Base-by-base conservation (phyloP, 1,284 basidiomycete species). In the Gomphus bonarii region DNA sequence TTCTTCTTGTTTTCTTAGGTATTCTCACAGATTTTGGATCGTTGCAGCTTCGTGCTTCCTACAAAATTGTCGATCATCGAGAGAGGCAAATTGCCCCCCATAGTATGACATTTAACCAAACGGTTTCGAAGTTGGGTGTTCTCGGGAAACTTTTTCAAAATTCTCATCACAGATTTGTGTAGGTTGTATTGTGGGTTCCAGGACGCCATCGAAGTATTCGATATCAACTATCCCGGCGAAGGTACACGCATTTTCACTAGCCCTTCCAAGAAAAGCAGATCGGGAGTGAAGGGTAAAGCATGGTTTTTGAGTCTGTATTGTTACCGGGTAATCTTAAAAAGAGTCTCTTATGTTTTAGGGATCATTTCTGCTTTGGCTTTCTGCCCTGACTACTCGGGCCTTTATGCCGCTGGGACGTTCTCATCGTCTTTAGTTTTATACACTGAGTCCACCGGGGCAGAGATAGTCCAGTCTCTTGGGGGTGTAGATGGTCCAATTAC, bases 141-240 rank as follows among this genome's bases (percentile, higher is more conserved):
- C 50, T 48, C 7, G 20, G 31, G 30, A 14, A 28, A 14, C 38
- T n/a, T 36, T 11, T 48, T 22, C 20, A 1, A 16, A 42, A 47
- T 5, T 28, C 7, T 14, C 10, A 18, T 28, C 10, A 14, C 44
- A 63, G 28, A 25, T 49, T 43, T 30, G 49, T 2, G 1, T 59
- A 94, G 91, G 61, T 69, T 95, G 3, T 95, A 94, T 67, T 94
- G 92, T 66, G 92, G 93, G 0, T 91, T 88, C 59, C 88, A 94
- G 69, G 82, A 87, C 61, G 87, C 91, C 0, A 88, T 97, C 56
- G 93, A 97, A 68, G 78, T 94, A 6, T 91, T 95, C 64, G 88
- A 95, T 64, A 70, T 95, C 10, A 73, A 76, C 18, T 70, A 72
- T 30, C 89, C 90, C 0, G 88, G 89, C 3, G 77, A 81, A 65